Conservation (phyloP, 768 basidiomycete species). For the Pholiota molesta region DNA sequence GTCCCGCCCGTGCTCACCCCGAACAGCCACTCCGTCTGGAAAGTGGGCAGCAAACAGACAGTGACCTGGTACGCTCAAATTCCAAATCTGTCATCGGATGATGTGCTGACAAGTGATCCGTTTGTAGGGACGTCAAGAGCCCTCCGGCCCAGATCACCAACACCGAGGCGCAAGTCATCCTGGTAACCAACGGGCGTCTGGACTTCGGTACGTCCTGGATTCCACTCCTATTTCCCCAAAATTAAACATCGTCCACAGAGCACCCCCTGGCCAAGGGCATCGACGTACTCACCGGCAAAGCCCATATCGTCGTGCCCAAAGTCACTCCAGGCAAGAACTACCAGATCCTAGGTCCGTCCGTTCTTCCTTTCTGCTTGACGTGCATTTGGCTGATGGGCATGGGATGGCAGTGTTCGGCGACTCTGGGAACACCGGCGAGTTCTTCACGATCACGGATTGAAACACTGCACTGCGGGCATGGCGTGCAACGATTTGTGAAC, state of each 20-base stretch:
- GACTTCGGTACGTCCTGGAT: conserved; percentile 37
- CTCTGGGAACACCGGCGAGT: conserved; percentile 50
- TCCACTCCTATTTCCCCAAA: neutral
- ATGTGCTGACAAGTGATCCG: conserved; percentile 9
- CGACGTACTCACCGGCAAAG: conserved; percentile 34
- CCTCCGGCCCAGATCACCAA: conserved; percentile 47
- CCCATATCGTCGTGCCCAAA: conserved; percentile 43
- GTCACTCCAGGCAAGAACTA: conserved; percentile 42
- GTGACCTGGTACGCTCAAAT: conserved; percentile 31
- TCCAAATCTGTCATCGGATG: conserved; percentile 4
- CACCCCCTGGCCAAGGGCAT: conserved; percentile 43
- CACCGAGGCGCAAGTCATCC: conserved; percentile 39
- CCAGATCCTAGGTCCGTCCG: conserved; percentile 29
- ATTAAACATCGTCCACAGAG: conserved; percentile 18
- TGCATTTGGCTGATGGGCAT: neutral
- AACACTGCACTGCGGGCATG: neutral
- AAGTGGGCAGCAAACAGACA: conserved; percentile 30
- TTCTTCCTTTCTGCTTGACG: neutral
- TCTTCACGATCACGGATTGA: conserved; percentile 47
- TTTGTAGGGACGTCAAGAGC: conserved; percentile 38
- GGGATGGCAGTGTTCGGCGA: conserved; percentile 50
- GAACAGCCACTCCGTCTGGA: conserved; percentile 29
- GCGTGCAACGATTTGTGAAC: neutral
- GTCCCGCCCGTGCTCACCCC: conserved; percentile 33
- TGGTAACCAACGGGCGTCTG: conserved; percentile 33